Evolutionary conservation across 495 filamentous ascomycete genomes (phyloP).

Genomic region (Lentithecium fluviatile): DNA sequence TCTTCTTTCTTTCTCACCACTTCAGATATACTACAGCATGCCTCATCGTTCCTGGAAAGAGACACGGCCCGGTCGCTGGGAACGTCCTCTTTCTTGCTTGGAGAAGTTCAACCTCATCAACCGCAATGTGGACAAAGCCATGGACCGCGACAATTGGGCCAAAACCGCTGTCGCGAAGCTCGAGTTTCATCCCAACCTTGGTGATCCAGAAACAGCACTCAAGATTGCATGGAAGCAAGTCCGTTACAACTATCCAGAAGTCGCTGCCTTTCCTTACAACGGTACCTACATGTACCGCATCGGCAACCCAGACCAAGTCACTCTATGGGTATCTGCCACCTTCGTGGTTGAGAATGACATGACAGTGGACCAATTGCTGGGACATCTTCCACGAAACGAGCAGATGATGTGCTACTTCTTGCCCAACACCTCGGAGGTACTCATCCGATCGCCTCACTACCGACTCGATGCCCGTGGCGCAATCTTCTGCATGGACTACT

Average conservation of each 20-base stretch:
- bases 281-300: constrained; percentile 15
- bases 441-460: constrained; percentile 8
- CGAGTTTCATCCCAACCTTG: constrained; percentile 7
- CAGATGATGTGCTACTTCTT: constrained; percentile 11
- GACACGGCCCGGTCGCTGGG: constrained; percentile 14
- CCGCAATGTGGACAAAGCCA: constrained; percentile 15
- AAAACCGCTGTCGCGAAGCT: constrained; percentile 14
- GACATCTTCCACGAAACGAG: constrained; percentile 3
- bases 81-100: constrained; percentile 10
- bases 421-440: constrained; percentile 1
- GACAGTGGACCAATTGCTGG: not conserved
- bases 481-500: constrained; percentile 1
- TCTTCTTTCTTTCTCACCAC: not conserved
- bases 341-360: not conserved
- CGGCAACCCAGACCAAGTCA: constrained; percentile 7
- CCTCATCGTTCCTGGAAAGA: constrained; percentile 10
- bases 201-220: constrained; percentile 8
- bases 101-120: constrained; percentile 16
- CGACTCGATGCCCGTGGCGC: constrained; percentile 6
- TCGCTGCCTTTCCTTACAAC: constrained; percentile 10
- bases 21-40: not conserved
- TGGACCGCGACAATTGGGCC: constrained; percentile 12
- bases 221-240: constrained; percentile 15
- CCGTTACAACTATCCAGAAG: constrained; percentile 16
- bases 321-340: constrained; percentile 4